Evolutionary conservation across 345 rosid genomes (phyloP), one percentile per base, ranked within the genome.

Genomic region (Nephelium lappaceum): DNA sequence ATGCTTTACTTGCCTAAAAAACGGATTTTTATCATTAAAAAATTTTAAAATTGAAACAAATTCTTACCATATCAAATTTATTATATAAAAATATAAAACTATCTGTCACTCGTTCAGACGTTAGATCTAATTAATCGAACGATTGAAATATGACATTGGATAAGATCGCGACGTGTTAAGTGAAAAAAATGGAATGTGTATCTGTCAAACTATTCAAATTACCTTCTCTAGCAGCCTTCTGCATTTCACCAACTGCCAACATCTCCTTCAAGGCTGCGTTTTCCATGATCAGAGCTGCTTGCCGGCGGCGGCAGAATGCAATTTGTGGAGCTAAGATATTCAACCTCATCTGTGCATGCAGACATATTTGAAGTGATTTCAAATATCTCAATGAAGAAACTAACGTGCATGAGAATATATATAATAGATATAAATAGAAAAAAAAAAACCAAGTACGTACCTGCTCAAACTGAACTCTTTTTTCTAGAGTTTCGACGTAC

Each of bases 181-280:
- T 11, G 3, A 3, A 18, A 11, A 36, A 11, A 14, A 4, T 6
- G 10, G 19, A 31, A 27, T 70, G 6, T 69, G 24, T 23, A 24
- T 31, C 4, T 38, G 24, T 7, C 25, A 24, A 42, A 31, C 1
- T 21, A 15, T 16, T 15, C 55, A 73, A 14, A 41, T 67, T 73
- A 68, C 84, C 81, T 67, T 77, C 71, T 61, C 73, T 68, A 10
- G 7, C 3, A 61, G 41, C 75, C 27, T 51, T 73, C n/a, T 47
- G 21, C 18, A 39, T 73, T 57, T 68, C 51, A 11, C 69, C 53
- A 38, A 38, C 51, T 74, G 69, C 42, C 42, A 62, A 1, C 25
- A 2, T 67, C 62, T 73, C 61, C 67, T 51, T 77, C 21, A 81
- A 24, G 21, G 1, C 41, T 18, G 19, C 1, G 60, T 77, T 73